A percentile compares a stretch with the other conserved stretches of the same genome.
Evolutionary conservation across 2,329 filamentous ascomycete genomes (phyloP).

Genomic region (Calonectria pseudoreteaudii): DNA sequence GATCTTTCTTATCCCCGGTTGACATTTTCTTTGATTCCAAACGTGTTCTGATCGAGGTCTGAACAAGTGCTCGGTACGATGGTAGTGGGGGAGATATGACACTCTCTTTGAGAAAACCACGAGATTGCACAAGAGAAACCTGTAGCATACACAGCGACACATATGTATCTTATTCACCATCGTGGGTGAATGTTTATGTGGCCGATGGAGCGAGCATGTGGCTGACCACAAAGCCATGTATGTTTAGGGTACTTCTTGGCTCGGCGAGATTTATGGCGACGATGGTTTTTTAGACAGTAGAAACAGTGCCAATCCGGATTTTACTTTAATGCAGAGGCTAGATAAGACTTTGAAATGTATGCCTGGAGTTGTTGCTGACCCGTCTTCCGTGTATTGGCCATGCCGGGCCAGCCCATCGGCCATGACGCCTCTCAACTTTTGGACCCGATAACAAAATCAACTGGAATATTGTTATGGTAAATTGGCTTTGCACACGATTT

Average conservation of each 20-base stretch:
- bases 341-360: not conserved
- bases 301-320: not conserved
- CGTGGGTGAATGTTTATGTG: not conserved
- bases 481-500: not conserved
- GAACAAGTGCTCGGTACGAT: not conserved
- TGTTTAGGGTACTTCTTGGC: not conserved
- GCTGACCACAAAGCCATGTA: not conserved
- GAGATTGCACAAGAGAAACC: not conserved
- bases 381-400: not conserved
- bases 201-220: not conserved
- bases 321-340: not conserved
- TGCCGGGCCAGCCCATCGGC: not conserved
- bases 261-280: not conserved
- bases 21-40: not conserved
- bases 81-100: not conserved
- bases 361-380: not conserved
- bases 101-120: not conserved
- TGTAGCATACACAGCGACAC: not conserved
- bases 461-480: not conserved
- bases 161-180: not conserved
- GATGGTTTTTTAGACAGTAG: not conserved
- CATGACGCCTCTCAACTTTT: not conserved
- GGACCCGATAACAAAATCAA: not conserved
- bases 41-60: not conserved
- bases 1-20: too few species aligned